Base-by-base conservation (phyloP, 106 monocot genomes). In the Xerophyta viscosa region DNA sequence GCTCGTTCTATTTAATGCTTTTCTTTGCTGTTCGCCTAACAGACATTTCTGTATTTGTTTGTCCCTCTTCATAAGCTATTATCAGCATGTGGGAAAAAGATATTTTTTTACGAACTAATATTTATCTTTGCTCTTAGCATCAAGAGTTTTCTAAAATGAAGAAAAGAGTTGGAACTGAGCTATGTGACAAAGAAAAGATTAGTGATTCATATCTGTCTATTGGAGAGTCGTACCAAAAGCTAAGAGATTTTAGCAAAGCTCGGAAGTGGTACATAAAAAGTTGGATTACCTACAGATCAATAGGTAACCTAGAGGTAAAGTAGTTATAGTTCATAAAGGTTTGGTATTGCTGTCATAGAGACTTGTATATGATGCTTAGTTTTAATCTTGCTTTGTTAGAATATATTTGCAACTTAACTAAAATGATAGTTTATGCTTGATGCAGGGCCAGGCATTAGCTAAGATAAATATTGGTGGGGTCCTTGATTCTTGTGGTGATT, bases 211-310 rank as follows among this genome's bases (percentile, higher is more conserved):
- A 70, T 69, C 66, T 82, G 51, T 60, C 56, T 20, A 79, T 98
- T 70, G 96, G 82, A 61, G 96, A 98, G 55, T 82, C 96, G 18
- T 86, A 98, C 54, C 79, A 86, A 36, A 90, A 98, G 60, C 82
- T 98, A 24, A 76, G 89, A 54, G 79, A 89, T 44, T 98, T 82
- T 33, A 50, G 53, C 30, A 89, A 89, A 86, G 88, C 96, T 41
- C 81, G 73, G 33, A 98, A 98, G 54, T 98, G 96, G 96, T 89
- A 77, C 56, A 82, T 82, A 81, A 98, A 89, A 69, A 86, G 85
- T 66, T 98, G 88, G 96, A 86, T 77, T 29, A 41, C 50, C 7
- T 98, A 76, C 41, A 82, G 77, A 52, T 82, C 73, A 48, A 86
- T 98, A 30, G 74, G 77, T 54, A 89, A 86, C 30, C 56, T 89